phyloP scores from a whole-genome alignment of 805 yeast genomes.

The Starmerella riodocensis region DNA sequence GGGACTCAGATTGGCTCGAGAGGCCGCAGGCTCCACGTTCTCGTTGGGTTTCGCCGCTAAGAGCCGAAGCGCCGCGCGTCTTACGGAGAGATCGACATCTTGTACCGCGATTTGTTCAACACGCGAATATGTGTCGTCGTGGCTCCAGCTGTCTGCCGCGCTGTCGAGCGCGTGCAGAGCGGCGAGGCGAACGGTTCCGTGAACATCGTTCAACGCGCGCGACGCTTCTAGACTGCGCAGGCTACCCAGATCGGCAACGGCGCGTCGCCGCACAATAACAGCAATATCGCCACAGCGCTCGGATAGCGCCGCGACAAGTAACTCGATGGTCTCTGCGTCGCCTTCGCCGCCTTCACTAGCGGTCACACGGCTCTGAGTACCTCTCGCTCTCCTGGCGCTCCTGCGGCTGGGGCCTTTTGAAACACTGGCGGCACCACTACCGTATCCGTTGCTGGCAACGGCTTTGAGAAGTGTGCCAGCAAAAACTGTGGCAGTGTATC shows the following conservation, averaged over 20 bases:
- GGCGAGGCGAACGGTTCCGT: conserved; percentile 14
- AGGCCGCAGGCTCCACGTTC: neutral
- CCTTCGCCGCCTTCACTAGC: no score
- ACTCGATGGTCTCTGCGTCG: no score
- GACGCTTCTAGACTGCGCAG: neutral
- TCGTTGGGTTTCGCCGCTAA: conserved; percentile 1
- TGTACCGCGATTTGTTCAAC: conserved; percentile 11
- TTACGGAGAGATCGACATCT: conserved; percentile 16
- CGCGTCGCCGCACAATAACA: conserved; percentile 8
- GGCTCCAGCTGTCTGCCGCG: neutral
- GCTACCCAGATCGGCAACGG: conserved; percentile 1
- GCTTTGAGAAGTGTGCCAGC: neutral
- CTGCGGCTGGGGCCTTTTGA: no score
- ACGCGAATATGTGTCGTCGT: neutral
- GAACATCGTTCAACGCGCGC: conserved; percentile 13
- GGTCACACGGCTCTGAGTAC: no score
- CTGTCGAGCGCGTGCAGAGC: conserved; percentile 3
- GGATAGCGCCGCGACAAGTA: neutral
- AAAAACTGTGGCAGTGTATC: conserved; percentile 13
- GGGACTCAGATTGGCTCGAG: neutral
- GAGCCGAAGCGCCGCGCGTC: conserved; percentile 12
- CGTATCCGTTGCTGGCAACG: neutral
- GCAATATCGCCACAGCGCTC: conserved; percentile 10
- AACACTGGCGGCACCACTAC: neutral
- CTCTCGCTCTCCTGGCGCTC: no score